Evolutionary conservation across 805 yeast genomes (phyloP).

Genomic region (Myxozyma melibiosi): DNA sequence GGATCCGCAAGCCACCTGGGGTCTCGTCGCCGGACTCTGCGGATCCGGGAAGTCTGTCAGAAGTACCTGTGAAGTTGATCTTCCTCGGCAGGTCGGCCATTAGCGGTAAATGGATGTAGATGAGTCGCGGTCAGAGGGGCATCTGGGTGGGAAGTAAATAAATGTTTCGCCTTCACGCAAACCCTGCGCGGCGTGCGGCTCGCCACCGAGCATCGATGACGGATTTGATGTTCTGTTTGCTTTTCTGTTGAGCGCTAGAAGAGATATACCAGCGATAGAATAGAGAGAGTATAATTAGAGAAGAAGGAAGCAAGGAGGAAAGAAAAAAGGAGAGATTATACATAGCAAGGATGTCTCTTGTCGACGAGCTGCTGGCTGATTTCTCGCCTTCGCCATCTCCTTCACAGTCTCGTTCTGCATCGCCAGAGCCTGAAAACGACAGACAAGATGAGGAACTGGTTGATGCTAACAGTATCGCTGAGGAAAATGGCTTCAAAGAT

Average conservation of each 20-base stretch:
- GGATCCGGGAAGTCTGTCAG: slow-evolving; percentile 22
- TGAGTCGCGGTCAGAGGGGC: no score
- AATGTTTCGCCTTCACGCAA: background rate
- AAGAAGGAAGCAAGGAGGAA: background rate
- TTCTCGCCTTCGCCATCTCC: slow-evolving; percentile 35
- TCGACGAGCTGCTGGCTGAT: slow-evolving; percentile 47
- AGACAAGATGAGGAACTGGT: slow-evolving; percentile 27
- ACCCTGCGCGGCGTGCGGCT: slow-evolving; percentile 2
- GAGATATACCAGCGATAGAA: no score
- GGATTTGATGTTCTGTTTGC: background rate
- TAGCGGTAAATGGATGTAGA: no score
- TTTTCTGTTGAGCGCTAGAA: no score
- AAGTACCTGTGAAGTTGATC: slow-evolving; percentile 21
- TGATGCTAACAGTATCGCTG: background rate
- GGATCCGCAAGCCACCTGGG: slow-evolving; percentile 1
- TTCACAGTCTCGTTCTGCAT: slow-evolving; percentile 11
- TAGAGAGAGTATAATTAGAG: background rate
- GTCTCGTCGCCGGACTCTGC: background rate
- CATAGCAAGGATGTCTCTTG: slow-evolving; percentile 40
- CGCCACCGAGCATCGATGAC: background rate
- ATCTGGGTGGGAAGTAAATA: no score
- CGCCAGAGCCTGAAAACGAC: slow-evolving; percentile 35
- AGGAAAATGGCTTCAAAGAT: background rate
- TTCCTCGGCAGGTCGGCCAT: slow-evolving; percentile 6
- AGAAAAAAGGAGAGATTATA: background rate